Evolutionary conservation across 352 stramenopile genomes (phyloP), one percentile per base, ranked within the genome.

Genomic region (Phytophthora capsici): DNA sequence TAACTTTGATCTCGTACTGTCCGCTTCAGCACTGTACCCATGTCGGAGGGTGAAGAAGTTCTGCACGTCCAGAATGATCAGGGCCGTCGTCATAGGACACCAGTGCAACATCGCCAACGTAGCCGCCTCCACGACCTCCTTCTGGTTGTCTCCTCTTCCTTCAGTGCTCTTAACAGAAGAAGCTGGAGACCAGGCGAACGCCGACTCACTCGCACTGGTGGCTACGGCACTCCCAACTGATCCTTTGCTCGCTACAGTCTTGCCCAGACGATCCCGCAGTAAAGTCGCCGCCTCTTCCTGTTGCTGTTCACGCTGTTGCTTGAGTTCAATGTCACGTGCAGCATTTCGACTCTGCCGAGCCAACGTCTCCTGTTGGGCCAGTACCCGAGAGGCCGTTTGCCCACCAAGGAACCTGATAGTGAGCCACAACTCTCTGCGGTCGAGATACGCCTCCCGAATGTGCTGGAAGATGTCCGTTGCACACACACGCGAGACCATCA

Each of bases 61-160:
- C 60, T 93, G 82, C 6, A 89, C 56, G 52, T 93, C 84, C 50
- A 93, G 19, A 22, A 93, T 66, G 17, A 93, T 63, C 22, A 93
- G 58, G 6, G 78, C 71, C 0, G 84, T 90, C 20, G 81, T 90
- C 78, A 88, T 86, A 2, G 77, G 78, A 19, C 81, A 88, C 78
- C 79, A 86, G 43, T 81, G 78, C 44, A 77, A 57, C 57, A 70
- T 57, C 6, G 52, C 37, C 38, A 68, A n/a, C 22, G 52, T 17
- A 37, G 43, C 46, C 37, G 54, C 26, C 13, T 62, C 36, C n/a
- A 48, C 25, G 23, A 48, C 1, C 9, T 43, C 52, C 2, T 20
- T 9, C 25, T 69, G 67, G 25, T 74, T 67, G 13, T 59, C n/a
- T 19, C 44, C 53, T 48, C 44, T 55, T 28, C 30, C 66, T 22